These are phyloP conservation scores for Pleurotus cornucopiae DNA, from an alignment of 768 basidiomycete genomes.

Conservation along the genomic window DNA sequence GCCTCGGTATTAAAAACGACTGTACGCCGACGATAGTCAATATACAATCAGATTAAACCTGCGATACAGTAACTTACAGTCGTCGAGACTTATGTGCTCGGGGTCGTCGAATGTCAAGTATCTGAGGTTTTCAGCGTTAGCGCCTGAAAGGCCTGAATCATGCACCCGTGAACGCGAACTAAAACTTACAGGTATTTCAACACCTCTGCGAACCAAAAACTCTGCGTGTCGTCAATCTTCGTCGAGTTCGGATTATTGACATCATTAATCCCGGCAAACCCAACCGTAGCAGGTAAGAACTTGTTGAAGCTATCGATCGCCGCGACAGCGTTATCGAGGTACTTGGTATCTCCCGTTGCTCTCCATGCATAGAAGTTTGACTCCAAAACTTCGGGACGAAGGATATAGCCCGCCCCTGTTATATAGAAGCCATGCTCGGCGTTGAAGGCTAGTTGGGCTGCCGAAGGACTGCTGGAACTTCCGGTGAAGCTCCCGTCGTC, in stretches of 20 bases:
- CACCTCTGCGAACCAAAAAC: constrained; percentile 73
- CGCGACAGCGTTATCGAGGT: constrained; percentile 56
- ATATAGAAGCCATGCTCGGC: constrained; percentile 63
- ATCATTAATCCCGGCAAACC: constrained; percentile 54
- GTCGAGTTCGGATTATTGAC: constrained; percentile 40
- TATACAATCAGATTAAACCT: not conserved
- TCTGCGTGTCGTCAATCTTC: constrained; percentile 61
- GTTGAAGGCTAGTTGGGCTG: constrained; percentile 47
- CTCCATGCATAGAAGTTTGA: constrained; percentile 81
- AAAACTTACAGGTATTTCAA: constrained; percentile 63
- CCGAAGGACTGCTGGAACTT: constrained; percentile 23
- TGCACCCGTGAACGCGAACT: not conserved
- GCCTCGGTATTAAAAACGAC: constrained; percentile 72
- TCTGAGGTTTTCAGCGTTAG: constrained; percentile 23
- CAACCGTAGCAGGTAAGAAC: constrained; percentile 42
- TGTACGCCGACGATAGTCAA: constrained; percentile 15
- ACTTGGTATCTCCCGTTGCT: constrained; percentile 64
- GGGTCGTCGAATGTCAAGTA: constrained; percentile 77
- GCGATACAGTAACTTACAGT: constrained; percentile 38
- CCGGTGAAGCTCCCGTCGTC: constrained; percentile 63
- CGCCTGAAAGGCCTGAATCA: not conserved
- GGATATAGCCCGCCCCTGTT: constrained; percentile 47
- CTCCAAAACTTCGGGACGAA: constrained; percentile 76
- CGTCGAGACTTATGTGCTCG: constrained; percentile 54
- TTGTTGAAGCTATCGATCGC: constrained; percentile 58